Base-by-base conservation (phyloP, 129 eudicot species). In the Escallonia rubra region DNA sequence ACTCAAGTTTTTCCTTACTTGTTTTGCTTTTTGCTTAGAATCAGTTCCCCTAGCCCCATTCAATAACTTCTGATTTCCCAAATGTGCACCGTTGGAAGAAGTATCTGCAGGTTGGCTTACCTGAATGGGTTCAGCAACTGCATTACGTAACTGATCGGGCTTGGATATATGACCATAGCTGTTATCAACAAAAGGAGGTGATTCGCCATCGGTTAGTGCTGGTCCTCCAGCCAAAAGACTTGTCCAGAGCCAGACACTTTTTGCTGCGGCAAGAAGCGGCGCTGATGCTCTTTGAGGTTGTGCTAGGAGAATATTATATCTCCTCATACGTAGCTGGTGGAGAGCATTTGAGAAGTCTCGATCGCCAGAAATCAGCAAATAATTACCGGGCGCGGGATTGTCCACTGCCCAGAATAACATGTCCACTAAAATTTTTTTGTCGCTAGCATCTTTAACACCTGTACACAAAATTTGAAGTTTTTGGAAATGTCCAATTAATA, bases 341-440 rank as follows among this genome's bases (percentile, higher is more conserved):
- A 93, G 85, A 23, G 98, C 98, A 69, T 93, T 89, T 5, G 98
- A 87, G 75, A 93, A 93, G 68, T 93, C 98, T 64, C 98, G 80
- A 69, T 93, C 98, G n/a, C 98, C 98, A 48, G 98, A 93, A 10
- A 93, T 93, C 65, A 93, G 79, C 52, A 93, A 77, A 78, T 89
- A 93, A 73, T 84, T 93, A 42, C 85, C 85, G 14, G 98, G 98
- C 48, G 98, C 98, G 7, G 95, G 91, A 79, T 93, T 93, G 74
- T 93, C 98, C 45, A 93, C 98, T 0, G 98, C 98, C 98, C 98
- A 93, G 76, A 93, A 93, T 74, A 93, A 79, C 98, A 93, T 93
- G 69, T 93, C 98, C 57, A 93, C 98, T 69, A 93, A 71, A 64
- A 93, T 93, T 80, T 93, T 93, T 81, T 93, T 93, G 80, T 93